These are phyloP conservation scores for Fusarium anguioides DNA, from an alignment of 2,329 filamentous ascomycete species.

Conservation along the genomic window DNA sequence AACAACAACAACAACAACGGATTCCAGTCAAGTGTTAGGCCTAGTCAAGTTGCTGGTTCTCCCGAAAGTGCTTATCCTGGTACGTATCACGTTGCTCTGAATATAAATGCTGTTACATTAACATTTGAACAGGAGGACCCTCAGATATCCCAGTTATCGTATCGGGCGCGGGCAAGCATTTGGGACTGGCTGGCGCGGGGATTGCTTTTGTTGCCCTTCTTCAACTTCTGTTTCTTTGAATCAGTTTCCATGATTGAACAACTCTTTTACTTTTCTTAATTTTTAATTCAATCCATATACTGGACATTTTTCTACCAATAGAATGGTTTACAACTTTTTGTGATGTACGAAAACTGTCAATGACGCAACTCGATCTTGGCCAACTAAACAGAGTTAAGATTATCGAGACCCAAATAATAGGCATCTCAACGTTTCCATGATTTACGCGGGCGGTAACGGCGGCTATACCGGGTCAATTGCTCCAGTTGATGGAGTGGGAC, in stretches of 20 bases:
- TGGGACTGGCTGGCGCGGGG: background rate
- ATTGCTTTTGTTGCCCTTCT: background rate
- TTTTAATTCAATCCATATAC: background rate
- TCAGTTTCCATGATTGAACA: background rate
- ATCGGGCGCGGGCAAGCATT: background rate
- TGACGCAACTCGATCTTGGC: background rate
- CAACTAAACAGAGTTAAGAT: background rate
- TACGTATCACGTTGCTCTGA: background rate
- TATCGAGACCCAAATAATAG: background rate
- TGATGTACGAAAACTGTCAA: background rate
- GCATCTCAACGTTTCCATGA: background rate
- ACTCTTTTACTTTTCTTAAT: background rate
- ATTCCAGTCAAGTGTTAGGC: constrained; percentile 9
- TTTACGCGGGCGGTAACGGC: constrained; percentile 2
- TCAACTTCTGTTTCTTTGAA: background rate
- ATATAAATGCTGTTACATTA: background rate
- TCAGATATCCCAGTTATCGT: constrained; percentile 15
- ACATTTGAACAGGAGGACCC: background rate
- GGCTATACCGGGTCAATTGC: background rate
- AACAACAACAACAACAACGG: no score
- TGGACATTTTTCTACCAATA: background rate
- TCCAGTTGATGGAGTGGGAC: constrained; percentile 14
- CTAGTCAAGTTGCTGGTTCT: background rate
- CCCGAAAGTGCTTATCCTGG: background rate
- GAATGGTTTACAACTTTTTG: background rate